These are phyloP conservation scores for Wickerhamiella sorbophila DNA, from an alignment of 805 yeast genomes.

Conservation along the genomic window DNA sequence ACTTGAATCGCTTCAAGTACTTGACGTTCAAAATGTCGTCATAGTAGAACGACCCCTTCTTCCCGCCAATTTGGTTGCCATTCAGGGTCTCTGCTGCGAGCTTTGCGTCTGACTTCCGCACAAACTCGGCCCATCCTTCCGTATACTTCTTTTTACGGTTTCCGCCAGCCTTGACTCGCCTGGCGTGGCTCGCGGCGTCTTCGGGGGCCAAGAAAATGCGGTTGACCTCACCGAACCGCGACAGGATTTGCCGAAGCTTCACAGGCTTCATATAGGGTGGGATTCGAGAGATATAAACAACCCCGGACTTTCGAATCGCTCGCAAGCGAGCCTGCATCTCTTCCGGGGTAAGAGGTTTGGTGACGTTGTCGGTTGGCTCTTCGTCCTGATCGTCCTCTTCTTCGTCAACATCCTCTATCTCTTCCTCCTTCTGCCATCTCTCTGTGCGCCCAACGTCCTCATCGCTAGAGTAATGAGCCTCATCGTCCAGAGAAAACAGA, in stretches of 20 bases:
- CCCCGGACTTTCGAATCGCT: conserved; percentile 65
- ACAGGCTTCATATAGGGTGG: conserved; percentile 98
- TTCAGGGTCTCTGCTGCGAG: conserved; percentile 74
- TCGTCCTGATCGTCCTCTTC: conserved; percentile 16
- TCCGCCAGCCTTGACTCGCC: conserved; percentile 75
- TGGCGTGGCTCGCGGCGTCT: conserved; percentile 45
- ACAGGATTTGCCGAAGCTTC: conserved; percentile 66
- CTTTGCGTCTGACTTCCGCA: conserved; percentile 73
- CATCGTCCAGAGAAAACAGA: not conserved
- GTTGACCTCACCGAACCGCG: conserved; percentile 78
- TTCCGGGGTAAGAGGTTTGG: conserved; percentile 22
- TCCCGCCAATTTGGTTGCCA: conserved; percentile 84
- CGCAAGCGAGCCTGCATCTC: conserved; percentile 26
- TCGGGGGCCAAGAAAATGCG: conserved; percentile 81
- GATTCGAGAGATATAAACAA: conserved; percentile 75
- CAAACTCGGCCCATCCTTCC: conserved; percentile 96
- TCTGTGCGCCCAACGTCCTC: not conserved
- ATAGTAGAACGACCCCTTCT: conserved; percentile 76
- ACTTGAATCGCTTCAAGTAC: conserved; percentile 81
- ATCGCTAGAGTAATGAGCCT: not conserved
- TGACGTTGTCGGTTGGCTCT: conserved; percentile 8
- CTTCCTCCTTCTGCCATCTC: not conserved
- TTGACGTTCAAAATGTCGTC: conserved; percentile 89
- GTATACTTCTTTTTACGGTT: conserved; percentile 75
- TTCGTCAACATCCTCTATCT: conserved; percentile 19